Evolutionary conservation across 257 asterid genomes (phyloP), one percentile per base, ranked within the genome.

Genomic region (Apocynum venetum): DNA sequence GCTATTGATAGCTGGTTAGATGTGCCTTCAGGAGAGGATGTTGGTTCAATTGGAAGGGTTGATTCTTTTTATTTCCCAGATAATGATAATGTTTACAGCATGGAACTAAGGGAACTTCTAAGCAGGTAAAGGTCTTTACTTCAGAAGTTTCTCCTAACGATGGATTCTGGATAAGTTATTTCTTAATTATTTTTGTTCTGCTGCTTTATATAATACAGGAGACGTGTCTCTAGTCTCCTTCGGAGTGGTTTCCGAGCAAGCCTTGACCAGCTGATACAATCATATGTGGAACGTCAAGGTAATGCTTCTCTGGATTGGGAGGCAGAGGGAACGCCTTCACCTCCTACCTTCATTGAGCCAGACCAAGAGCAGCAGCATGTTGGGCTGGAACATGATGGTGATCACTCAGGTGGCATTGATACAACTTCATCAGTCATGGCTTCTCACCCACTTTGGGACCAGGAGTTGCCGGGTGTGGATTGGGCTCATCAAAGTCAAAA

Each of bases 151-250:
- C 40, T 71, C 17, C 53, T 0, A 43, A 9, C 57, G 73, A 64
- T 72, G 25, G 69, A 71, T 44, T 31, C 47, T 51, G 9, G 68
- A 17, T 46, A 17, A 48, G 75, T 53, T 13, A 36, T 40, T 53
- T 66, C 3, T 25, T 49, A 15, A 2, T 59, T 20, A 56, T 17
- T 10, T 52, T 13, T 77, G 11, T 49, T 72, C 51, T 25, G 72
- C 15, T 51, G 53, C 6, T 77, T 71, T 73, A 2, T 43, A 1
- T 82, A 48, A 76, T 87, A 67, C 84, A 95, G 98, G 94, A 84
- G 97, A 79, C 91, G 92, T 31, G 98, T 95, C 69, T 95, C 98
- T 55, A 78, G 88, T 83, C 96, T 93, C 85, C 98, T 93, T 53
- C 83, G 84, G 8, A 90, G 98, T 86, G 82, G 96, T 78, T 93